A percentile compares a stretch with the other conserved stretches of the same genome.
phyloP scores from a whole-genome alignment of 2,329 filamentous ascomycete genomes.

The Diaporthe sp. region DNA sequence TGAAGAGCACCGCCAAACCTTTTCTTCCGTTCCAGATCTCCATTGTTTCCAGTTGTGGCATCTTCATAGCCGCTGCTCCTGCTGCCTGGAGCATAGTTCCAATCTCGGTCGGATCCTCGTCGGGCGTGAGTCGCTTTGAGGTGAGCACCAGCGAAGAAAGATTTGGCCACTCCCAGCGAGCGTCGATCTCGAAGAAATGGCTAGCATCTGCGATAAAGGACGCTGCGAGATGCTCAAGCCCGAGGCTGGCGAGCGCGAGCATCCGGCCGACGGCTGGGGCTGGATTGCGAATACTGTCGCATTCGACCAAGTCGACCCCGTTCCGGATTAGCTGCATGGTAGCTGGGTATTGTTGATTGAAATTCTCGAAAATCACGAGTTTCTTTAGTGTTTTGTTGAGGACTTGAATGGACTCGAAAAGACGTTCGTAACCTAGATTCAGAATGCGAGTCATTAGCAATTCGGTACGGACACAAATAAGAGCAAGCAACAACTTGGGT shows the following conservation, averaged over 20 bases:
- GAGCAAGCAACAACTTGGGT: slow-evolving; percentile 37
- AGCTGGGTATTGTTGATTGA: slow-evolving; percentile 43
- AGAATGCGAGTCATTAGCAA: slow-evolving; percentile 32
- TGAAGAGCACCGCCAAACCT: slow-evolving; percentile 45
- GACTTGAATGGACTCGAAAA: slow-evolving; percentile 38
- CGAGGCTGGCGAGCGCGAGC: slow-evolving; percentile 40
- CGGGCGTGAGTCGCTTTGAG: slow-evolving; percentile 42
- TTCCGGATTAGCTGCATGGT: slow-evolving; percentile 34
- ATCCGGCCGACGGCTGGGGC: slow-evolving; percentile 38
- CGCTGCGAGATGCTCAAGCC: slow-evolving; percentile 43
- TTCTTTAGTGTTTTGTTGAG: slow-evolving; percentile 37
- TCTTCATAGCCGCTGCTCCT: slow-evolving; percentile 42
- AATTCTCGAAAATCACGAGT: slow-evolving; percentile 44
- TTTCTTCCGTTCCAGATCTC: slow-evolving; percentile 49
- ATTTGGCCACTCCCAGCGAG: slow-evolving; percentile 43
- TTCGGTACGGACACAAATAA: neutral
- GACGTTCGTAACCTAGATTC: slow-evolving; percentile 37
- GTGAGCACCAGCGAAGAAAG: slow-evolving; percentile 46
- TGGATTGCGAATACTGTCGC: slow-evolving; percentile 38
- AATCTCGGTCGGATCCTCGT: slow-evolving; percentile 38
- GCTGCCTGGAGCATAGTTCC: slow-evolving; percentile 39
- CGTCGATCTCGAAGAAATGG: slow-evolving; percentile 42
- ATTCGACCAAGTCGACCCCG: slow-evolving; percentile 18
- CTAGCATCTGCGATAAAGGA: slow-evolving; percentile 45
- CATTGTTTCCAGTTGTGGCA: slow-evolving; percentile 47